phyloP scores from a whole-genome alignment of 331 rosid species.

The Stylosanthes scabra region DNA sequence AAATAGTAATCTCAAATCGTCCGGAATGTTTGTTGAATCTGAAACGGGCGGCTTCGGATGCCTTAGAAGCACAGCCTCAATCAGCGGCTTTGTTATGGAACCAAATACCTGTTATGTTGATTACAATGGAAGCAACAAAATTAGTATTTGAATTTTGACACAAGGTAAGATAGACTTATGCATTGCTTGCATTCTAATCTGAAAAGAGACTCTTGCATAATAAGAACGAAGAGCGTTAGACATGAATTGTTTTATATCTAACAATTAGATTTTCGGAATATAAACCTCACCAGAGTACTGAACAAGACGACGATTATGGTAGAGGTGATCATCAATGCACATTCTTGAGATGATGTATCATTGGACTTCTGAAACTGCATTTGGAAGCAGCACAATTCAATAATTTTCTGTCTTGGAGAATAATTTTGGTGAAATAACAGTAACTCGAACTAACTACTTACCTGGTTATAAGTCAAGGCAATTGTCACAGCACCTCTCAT shows the following conservation, averaged over 20 bases:
- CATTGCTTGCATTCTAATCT: no score
- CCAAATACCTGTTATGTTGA: conserved; percentile 72
- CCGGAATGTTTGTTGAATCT: conserved; percentile 53
- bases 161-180: no score
- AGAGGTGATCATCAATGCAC: conserved; percentile 64
- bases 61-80: conserved; percentile 59
- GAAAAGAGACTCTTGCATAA: no score
- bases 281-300: no score
- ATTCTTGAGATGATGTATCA: conserved; percentile 17
- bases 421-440: not conserved
- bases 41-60: conserved; percentile 49
- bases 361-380: conserved; percentile 57
- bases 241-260: no score
- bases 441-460: conserved; percentile 37
- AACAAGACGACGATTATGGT: conserved; percentile 68
- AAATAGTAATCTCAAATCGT: conserved; percentile 51
- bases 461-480: conserved; percentile 74
- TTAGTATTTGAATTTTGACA: not conserved
- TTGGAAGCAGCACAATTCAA: conserved; percentile 28
- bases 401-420: not conserved
- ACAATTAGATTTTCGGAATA: no score
- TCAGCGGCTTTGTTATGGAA: conserved; percentile 73
- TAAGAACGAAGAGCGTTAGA: no score
- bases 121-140: conserved; percentile 29
- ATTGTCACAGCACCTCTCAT: conserved; percentile 87